Conservation (phyloP, 345 rosid species). For the Barbarea vulgaris region DNA sequence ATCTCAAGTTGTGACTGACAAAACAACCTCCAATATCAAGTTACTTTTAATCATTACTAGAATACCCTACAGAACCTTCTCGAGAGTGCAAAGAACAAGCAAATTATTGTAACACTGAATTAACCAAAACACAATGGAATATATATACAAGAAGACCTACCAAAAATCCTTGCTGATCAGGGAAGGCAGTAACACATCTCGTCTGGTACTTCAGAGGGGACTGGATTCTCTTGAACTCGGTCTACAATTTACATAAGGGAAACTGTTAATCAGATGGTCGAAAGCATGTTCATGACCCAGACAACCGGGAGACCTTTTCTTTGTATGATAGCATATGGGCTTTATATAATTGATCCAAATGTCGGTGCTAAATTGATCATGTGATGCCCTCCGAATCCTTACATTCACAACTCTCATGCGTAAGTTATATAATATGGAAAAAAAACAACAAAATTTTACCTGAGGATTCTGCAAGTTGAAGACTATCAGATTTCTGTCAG, state of each 20-base stretch:
- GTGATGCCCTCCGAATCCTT: background rate
- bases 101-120: background rate
- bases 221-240: slow-evolving; percentile 81
- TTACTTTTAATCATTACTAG: background rate
- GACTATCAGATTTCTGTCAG: slow-evolving; percentile 86
- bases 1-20: background rate
- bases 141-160: slow-evolving; percentile 46
- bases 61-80: background rate
- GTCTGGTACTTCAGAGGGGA: slow-evolving; percentile 97
- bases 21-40: background rate
- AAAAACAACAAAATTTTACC: slow-evolving; percentile 45
- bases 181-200: slow-evolving; percentile 95
- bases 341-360: background rate
- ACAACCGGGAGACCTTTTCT: background rate
- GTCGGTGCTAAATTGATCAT: background rate
- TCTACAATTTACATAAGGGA: slow-evolving; percentile 44
- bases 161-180: slow-evolving; percentile 98
- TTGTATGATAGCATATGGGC: background rate
- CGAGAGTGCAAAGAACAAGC: slow-evolving; percentile 12
- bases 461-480: slow-evolving; percentile 91
- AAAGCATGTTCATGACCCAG: background rate
- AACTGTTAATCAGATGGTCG: background rate
- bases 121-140: background rate
- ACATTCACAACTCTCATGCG: background rate
- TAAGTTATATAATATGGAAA: background rate